Base-by-base conservation (phyloP, 306 rosid genomes). In the Sicyos edulis region DNA sequence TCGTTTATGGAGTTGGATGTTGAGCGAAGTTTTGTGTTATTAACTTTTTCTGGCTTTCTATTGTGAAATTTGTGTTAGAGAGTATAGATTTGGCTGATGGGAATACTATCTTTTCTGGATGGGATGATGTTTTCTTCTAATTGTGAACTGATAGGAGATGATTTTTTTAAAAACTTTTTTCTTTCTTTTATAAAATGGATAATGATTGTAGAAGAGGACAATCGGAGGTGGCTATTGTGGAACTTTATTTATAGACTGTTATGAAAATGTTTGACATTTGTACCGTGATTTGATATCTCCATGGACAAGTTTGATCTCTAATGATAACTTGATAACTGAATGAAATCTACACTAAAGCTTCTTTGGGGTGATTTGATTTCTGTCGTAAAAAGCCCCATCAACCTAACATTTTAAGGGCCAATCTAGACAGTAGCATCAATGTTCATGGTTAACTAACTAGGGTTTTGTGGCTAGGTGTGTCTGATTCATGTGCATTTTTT, bases 261-360 rank as follows among this genome's bases (percentile, higher is more conserved):
- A 32, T 12, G 34, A 20, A 42, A 65, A 66, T 20, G n/a, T 20
- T 67, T 13, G 55, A 67, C 55, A 49, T 47, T 21, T 22, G n/a
- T 49, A 66, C 52, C 3, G 54, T 45, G 55, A 67, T 67, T 66
- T 22, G 13, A 47, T 42, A 45, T 67, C 17, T 67, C 47, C 10
- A 12, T n/a, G 56, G 57, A 67, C 32, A 67, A 47, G 5, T 66
- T 21, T 67, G 72, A 22, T 67, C 13, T 16, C 72, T 67, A 7
- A 49, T 67, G 72, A 47, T 67, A 45, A 21, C 2, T 67, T 20
- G 54, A 21, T 17, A 20, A 10, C 21, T 21, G 44, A 6, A 22
- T 14, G 34, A 68, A 26, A 29, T 26, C 45, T 26, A 26, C 19
- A 22, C 26, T 57, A 57, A 22, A 57, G 63, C n/a, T 34, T 61